Base-by-base conservation (phyloP, 2,329 filamentous ascomycete genomes). In the Colletotrichum salicis region DNA sequence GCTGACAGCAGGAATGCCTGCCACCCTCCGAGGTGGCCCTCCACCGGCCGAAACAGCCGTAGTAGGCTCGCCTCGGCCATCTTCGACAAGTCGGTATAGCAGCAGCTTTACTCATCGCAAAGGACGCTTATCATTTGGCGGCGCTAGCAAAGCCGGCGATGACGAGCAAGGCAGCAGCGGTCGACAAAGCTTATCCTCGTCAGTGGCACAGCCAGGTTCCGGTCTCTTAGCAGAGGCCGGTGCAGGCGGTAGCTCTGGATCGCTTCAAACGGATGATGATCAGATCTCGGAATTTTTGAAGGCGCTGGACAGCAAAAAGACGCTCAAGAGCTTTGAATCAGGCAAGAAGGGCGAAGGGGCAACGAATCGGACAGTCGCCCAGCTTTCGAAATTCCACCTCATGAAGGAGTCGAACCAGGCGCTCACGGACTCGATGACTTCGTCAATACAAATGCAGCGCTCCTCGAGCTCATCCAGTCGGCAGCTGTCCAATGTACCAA, bases 261-360 rank as follows among this genome's bases (percentile, higher is more conserved):
- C 90, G 2, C 84, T 92, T 58, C 89, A 90, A 73, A 87, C 92
- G 0, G 96, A 98, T 76, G 95, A 97, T 77, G 94, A 97, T 76
- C 95, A 96, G 74, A 97, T 99, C 52, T 94, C 94, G 0, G 95
- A 97, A 64, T 99, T 98, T 76, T 84, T 99, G 73, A 97, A 97
- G 77, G 88, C 94, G 73, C 86, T 99, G 7, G 96, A 98, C 72
- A 92, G 91, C 76, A 94, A 94, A 79, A 97, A 95, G 81, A 96
- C 95, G n/a, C 82, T 96, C 31, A 91, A 90, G 80, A 94, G 92
- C 80, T 93, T 98, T 69, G 91, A 95, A 73, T 85, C 86, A 58
- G 86, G 89, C 19, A 91, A 88, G 76, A 90, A 89, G 73, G 88
- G 90, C 10, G 92, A 95, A 74, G 89, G 91, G 29, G 89, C 92